These are phyloP conservation scores for Pyrus hybrid DNA, from an alignment of 331 rosid species.

Conservation along the genomic window DNA sequence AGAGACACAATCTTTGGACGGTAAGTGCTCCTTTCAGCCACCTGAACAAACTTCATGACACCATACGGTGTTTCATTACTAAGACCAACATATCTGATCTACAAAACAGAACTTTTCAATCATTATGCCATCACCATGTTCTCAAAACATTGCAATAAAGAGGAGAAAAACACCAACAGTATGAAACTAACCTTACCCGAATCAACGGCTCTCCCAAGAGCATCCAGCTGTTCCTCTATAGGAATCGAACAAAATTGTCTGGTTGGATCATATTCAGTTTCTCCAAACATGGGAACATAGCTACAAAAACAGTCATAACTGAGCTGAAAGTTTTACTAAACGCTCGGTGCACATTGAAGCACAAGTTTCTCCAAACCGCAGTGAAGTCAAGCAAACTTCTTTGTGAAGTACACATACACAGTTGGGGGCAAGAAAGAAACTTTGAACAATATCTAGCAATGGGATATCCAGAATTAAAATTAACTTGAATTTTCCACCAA, in stretches of 20 bases:
- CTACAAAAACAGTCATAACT: constrained; percentile 31
- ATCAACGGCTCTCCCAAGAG: constrained; percentile 57
- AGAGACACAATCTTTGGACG: constrained; percentile 59
- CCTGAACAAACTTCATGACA: constrained; percentile 77
- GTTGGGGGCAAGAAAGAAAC: neutral
- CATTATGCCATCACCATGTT: neutral
- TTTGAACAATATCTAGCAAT: neutral
- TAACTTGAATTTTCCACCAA: neutral
- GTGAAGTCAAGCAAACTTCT: neutral
- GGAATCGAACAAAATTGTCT: constrained; percentile 52
- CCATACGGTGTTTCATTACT: constrained; percentile 96
- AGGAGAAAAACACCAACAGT: neutral
- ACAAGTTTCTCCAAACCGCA: neutral
- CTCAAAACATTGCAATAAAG: neutral
- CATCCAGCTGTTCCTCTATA: constrained; percentile 72
- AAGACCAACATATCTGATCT: constrained; percentile 84
- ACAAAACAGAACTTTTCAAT: constrained; percentile 15
- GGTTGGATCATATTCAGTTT: constrained; percentile 70
- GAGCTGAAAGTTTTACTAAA: neutral
- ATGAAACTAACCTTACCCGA: constrained; percentile 59
- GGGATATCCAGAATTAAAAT: neutral
- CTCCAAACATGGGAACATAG: constrained; percentile 92
- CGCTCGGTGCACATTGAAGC: neutral
- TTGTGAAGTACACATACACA: neutral
- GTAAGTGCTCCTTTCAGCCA: constrained; percentile 36